Evolutionary conservation across 2,329 filamentous ascomycete species (phyloP).

Genomic region (Fusarium irregulare): DNA sequence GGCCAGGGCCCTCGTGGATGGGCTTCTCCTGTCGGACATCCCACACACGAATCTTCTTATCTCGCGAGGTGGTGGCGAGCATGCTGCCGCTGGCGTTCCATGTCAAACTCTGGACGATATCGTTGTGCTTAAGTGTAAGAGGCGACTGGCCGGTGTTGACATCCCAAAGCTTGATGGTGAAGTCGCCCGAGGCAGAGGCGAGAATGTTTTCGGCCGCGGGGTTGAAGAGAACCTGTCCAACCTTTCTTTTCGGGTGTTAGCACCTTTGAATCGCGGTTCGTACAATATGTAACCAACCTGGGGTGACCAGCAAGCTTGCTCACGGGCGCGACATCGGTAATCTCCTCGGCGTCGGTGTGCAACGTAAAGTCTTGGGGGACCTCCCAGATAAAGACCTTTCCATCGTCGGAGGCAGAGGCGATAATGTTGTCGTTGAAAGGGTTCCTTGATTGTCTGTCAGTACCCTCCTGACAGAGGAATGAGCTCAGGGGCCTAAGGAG

Average conservation of each 20-base stretch:
- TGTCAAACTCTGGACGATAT: slow-evolving; percentile 94
- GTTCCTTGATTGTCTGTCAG: slow-evolving; percentile 68
- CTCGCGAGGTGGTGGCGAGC: slow-evolving; percentile 91
- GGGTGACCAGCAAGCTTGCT: slow-evolving; percentile 88
- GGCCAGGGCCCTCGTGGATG: slow-evolving; percentile 84
- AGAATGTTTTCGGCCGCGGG: slow-evolving; percentile 95
- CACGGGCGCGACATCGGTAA: slow-evolving; percentile 82
- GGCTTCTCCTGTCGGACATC: slow-evolving; percentile 93
- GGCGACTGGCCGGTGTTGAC: slow-evolving; percentile 80
- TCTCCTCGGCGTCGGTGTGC: slow-evolving; percentile 85
- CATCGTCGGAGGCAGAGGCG: slow-evolving; percentile 95
- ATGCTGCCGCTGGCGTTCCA: slow-evolving; percentile 92
- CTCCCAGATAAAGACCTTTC: slow-evolving; percentile 96
- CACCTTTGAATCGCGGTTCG: neutral
- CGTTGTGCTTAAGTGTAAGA: slow-evolving; percentile 83
- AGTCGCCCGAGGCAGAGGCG: slow-evolving; percentile 93
- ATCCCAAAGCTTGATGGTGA: slow-evolving; percentile 96
- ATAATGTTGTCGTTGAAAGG: slow-evolving; percentile 95
- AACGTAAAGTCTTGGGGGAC: slow-evolving; percentile 90
- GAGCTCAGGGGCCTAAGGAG: slow-evolving; percentile 15
- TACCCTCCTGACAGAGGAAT: neutral
- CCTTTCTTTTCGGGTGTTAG: slow-evolving; percentile 73
- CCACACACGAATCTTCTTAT: slow-evolving; percentile 99
- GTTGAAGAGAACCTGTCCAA: slow-evolving; percentile 98
- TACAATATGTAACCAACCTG: slow-evolving; percentile 64